phyloP scores from a whole-genome alignment of 441 rosid species.

The Mallotus repandus region DNA sequence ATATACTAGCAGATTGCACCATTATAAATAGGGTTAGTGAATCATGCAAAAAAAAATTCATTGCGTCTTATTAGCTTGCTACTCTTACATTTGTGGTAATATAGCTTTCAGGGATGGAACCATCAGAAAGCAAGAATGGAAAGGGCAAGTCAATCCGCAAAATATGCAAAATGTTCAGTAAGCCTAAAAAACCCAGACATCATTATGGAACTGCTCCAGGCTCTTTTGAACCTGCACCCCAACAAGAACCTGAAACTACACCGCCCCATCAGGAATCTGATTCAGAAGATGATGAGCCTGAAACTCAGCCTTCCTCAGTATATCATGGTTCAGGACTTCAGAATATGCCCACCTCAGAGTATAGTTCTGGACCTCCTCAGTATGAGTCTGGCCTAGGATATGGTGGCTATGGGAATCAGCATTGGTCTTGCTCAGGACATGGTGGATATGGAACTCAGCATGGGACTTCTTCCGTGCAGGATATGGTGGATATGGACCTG shows the following conservation, averaged over 20 bases:
- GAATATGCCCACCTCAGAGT: neutral
- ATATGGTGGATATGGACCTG: neutral
- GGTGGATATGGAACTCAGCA: constrained; percentile 91
- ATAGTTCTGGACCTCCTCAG: neutral
- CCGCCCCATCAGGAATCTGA: no score
- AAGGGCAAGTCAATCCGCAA: neutral
- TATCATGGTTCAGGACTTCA: no score
- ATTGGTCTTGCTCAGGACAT: constrained; percentile 40
- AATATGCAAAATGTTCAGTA: neutral
- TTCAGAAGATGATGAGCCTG: no score
- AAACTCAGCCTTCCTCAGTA: neutral
- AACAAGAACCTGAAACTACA: no score
- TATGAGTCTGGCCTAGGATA: neutral
- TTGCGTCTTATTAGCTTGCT: no score
- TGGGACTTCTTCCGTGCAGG: constrained; percentile 21
- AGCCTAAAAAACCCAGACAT: neutral
- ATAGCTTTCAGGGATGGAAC: no score
- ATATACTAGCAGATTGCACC: no score
- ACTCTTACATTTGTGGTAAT: no score
- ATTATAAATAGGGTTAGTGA: no score
- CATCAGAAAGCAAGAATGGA: no score
- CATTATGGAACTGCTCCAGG: neutral
- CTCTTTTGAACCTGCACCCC: no score
- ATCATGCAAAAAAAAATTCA: no score
- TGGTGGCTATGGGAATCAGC: neutral